These are phyloP conservation scores for Remersonia thermophila DNA, from an alignment of 2,329 filamentous ascomycete species.

Conservation along the genomic window DNA sequence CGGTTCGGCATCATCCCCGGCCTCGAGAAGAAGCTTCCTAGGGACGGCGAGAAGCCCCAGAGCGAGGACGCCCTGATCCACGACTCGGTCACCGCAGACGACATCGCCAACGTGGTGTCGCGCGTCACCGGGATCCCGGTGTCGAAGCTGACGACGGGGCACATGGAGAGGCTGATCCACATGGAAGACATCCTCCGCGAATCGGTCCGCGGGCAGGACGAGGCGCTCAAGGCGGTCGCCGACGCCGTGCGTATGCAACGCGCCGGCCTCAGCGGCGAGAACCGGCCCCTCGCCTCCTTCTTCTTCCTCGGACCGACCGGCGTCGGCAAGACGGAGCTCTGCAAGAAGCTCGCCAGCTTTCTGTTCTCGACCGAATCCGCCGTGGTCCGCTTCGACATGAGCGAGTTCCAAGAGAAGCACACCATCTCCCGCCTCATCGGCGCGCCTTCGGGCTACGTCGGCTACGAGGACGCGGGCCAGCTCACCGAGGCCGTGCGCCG, in stretches of 20 bases:
- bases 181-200: constrained; percentile 86
- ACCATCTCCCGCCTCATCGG: constrained; percentile 89
- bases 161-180: constrained; percentile 85
- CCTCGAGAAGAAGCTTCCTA: constrained; percentile 66
- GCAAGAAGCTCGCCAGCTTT: constrained; percentile 89
- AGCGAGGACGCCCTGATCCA: constrained; percentile 57
- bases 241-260: constrained; percentile 90
- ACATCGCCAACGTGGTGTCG: constrained; percentile 86
- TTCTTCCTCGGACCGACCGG: constrained; percentile 97
- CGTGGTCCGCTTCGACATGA: constrained; percentile 94
- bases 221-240: constrained; percentile 80
- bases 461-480: constrained; percentile 93
- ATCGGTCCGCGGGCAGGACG: constrained; percentile 83
- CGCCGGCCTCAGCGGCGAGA: constrained; percentile 82
- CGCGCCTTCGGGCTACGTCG: constrained; percentile 85
- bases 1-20: constrained; percentile 77
- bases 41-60: constrained; percentile 46
- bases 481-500: constrained; percentile 88
- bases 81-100: constrained; percentile 88
- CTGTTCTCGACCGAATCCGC: constrained; percentile 86
- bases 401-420: constrained; percentile 94
- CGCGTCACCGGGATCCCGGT: constrained; percentile 87
- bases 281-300: constrained; percentile 83
- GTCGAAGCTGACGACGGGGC: constrained; percentile 80
- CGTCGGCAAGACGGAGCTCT: constrained; percentile 93